phyloP scores from a whole-genome alignment of 306 rosid species.

The Vachellia collinsii region DNA sequence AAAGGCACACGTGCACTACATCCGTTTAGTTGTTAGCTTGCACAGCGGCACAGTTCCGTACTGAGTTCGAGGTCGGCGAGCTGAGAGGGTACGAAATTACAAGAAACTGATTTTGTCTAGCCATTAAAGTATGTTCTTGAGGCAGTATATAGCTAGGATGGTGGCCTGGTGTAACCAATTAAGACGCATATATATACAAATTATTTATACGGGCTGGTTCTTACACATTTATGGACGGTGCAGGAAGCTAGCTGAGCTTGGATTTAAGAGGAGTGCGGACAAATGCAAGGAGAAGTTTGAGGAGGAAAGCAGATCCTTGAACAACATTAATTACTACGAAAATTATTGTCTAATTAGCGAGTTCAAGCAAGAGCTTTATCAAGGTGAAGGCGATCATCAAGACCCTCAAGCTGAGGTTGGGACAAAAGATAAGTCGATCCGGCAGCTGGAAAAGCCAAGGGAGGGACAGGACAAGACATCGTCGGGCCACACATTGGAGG shows the following conservation, averaged over 20 bases:
- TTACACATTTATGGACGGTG: slow-evolving; percentile 46
- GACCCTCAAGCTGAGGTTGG: not conserved
- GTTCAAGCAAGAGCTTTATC: slow-evolving; percentile 62
- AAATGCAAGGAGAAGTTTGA: slow-evolving; percentile 91
- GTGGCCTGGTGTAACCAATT: not conserved
- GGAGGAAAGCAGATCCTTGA: slow-evolving; percentile 81
- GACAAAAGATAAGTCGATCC: not conserved
- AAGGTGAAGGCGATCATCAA: slow-evolving; percentile 4
- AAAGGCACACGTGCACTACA: slow-evolving; percentile 54
- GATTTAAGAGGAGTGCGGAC: slow-evolving; percentile 78
- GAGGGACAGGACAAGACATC: slow-evolving; percentile 31
- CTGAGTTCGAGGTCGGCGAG: slow-evolving; percentile 32
- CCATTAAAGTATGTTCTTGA: slow-evolving; percentile 13
- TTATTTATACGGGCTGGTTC: slow-evolving; percentile 9
- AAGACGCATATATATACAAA: not conserved
- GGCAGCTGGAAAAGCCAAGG: slow-evolving; percentile 15
- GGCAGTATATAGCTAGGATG: not conserved
- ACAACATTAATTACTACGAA: slow-evolving; percentile 52
- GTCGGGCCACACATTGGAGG: slow-evolving; percentile 29
- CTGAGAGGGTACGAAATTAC: slow-evolving; percentile 27
- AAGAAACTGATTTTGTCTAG: slow-evolving; percentile 25
- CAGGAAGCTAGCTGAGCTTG: slow-evolving; percentile 89
- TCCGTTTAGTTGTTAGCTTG: slow-evolving; percentile 30
- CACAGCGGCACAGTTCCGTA: slow-evolving; percentile 38
- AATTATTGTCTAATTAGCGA: slow-evolving; percentile 59